Percentiles rank a stretch among this genome's conserved stretches.
Conservation (phyloP, 2,329 filamentous ascomycete species). For the Fragosphaeria purpurea region DNA sequence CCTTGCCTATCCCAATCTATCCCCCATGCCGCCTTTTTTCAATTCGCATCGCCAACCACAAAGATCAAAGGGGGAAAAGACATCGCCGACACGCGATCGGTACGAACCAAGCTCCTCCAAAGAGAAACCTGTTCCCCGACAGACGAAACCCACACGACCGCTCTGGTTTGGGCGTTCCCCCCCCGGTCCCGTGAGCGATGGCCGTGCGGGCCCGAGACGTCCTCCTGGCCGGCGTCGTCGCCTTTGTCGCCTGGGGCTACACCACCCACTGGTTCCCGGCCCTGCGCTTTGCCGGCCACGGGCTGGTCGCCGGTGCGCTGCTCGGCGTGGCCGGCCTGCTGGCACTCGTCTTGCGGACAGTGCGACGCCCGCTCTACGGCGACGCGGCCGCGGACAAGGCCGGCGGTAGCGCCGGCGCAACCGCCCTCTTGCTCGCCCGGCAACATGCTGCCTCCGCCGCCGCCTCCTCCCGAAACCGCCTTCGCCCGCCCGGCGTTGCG, state of each 20-base stretch:
- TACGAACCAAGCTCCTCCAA: too few relatives aligned
- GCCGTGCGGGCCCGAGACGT: conserved; percentile 66
- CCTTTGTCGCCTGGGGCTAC: conserved; percentile 82
- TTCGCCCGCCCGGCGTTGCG: conserved; percentile 14
- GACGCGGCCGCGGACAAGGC: background rate
- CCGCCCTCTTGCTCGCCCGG: background rate
- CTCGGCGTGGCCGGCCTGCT: conserved; percentile 44
- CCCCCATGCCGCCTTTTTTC: too few relatives aligned
- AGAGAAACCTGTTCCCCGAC: too few relatives aligned
- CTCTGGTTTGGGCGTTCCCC: too few relatives aligned
- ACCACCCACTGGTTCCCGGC: conserved; percentile 72
- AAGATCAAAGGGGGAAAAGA: too few relatives aligned
- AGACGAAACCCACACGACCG: background rate
- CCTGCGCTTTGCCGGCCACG: conserved; percentile 76
- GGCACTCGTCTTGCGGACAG: conserved; percentile 37
- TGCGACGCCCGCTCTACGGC: conserved; percentile 5
- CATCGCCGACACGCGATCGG: too few relatives aligned
- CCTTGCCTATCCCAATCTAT: too few relatives aligned
- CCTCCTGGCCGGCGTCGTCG: conserved; percentile 55
- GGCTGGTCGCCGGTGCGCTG: conserved; percentile 62
- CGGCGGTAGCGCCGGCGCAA: background rate
- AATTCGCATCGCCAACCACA: too few relatives aligned
- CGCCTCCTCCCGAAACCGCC: background rate
- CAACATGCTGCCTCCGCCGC: background rate
- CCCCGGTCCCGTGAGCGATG: conserved; percentile 30